Conservation (phyloP, 2,329 filamentous ascomycete species). For the Microdochium bolleyi region DNA sequence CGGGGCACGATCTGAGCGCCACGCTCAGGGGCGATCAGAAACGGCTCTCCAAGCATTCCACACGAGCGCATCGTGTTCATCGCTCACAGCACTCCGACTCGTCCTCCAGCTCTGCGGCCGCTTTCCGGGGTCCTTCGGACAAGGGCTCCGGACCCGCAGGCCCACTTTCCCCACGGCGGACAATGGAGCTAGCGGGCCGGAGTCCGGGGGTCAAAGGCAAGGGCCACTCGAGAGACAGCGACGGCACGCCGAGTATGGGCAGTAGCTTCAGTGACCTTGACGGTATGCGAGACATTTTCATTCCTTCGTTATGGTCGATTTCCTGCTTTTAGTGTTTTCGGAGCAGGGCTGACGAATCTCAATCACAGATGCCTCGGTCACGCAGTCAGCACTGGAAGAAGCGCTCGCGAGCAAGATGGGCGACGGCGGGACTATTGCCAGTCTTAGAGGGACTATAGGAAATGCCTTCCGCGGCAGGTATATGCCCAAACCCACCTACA, state of each 20-base stretch:
- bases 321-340: not conserved
- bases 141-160: constrained; percentile 27
- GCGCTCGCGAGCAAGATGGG: constrained; percentile 67
- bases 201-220: constrained; percentile 43
- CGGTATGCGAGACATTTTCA: constrained; percentile 33
- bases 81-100: constrained; percentile 56
- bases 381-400: constrained; percentile 73
- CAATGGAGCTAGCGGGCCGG: constrained; percentile 47
- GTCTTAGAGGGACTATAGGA: constrained; percentile 61
- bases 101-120: constrained; percentile 44
- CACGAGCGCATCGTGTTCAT: constrained; percentile 21
- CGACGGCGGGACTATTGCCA: constrained; percentile 46
- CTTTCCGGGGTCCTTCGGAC: constrained; percentile 18
- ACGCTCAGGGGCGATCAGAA: constrained; percentile 40
- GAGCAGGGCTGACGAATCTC: constrained; percentile 1
- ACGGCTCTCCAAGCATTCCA: constrained; percentile 19
- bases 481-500: constrained; percentile 21
- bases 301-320: not conserved
- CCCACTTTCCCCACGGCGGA: constrained; percentile 50
- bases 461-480: constrained; percentile 59
- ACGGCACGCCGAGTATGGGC: constrained; percentile 72
- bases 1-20: constrained; percentile 38
- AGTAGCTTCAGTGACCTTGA: constrained; percentile 84
- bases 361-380: constrained; percentile 63
- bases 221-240: constrained; percentile 52